Base-by-base conservation (phyloP, 78 protist species). In the Thecamonas trahens region DNA sequence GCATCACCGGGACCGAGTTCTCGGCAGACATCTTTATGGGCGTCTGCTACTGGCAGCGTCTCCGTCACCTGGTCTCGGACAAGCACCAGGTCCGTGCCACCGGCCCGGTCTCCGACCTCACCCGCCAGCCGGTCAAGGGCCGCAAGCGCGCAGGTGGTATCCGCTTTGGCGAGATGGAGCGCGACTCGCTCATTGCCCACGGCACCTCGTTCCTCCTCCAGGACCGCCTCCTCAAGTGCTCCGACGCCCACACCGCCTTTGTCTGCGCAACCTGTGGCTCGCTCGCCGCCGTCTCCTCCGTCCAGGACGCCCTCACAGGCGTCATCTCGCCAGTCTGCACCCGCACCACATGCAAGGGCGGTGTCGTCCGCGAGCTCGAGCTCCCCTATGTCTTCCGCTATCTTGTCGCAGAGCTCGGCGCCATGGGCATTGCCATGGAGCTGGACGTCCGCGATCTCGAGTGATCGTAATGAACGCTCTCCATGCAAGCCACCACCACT, bases 101-200 rank as follows among this genome's bases (percentile, higher is more conserved):
- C 0, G 98, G 99, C n/a, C 91, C 90, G 26, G 77, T 92, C 26
- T 70, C 94, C 78, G 9, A 26, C 3, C 32, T 82, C 34, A 96
- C 99, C 9, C 81, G 72, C 26, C 99, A 97, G 87, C 99, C 99
- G 17, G 71, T 97, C 73, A 93, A 97, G 79, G 91, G 92, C 20
- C 68, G 93, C 37, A 89, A 94, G 66, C 26, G 40, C 4, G 82
- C 82, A 18, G 91, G 91, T 59, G 97, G 99, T 45, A 89, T 97
- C 37, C 98, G 99, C n/a, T 89, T 97, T 11, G 99, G 99, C 24
- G 99, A 97, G 75, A 97, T 97, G 99, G 99, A 97, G 77, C 95
- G 99, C 34, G 99, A 97, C 39, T 74, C 96, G 6, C 57, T 97
- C 45, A 53, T 96, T 7, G 92, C 96, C 9, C 99, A 97, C 78